Conservation (phyloP, 345 rosid genomes). For the Melaleuca quinquenervia region DNA sequence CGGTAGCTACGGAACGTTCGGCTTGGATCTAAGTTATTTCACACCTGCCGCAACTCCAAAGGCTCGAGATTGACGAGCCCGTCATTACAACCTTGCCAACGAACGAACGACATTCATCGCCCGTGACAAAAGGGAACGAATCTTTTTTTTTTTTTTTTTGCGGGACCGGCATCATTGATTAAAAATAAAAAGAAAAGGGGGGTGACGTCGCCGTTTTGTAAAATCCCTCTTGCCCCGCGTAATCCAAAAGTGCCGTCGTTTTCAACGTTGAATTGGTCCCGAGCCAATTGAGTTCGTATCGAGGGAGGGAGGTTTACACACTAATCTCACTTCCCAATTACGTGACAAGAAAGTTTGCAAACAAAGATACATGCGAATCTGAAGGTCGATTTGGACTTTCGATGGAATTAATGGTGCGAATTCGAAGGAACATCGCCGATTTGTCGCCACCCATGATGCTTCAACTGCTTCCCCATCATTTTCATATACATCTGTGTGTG, state of each 20-base stretch:
- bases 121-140: neutral
- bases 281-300: neutral
- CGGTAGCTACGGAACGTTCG: neutral
- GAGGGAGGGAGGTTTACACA: neutral
- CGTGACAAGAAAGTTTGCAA: neutral
- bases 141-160: too few species aligned
- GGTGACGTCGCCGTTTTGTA: neutral
- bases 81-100: accelerated
- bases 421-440: too few species aligned
- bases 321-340: neutral
- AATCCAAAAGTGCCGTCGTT: neutral
- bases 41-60: neutral
- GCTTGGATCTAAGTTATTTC: neutral
- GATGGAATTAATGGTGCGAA: neutral
- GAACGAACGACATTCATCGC: neutral
- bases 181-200: neutral
- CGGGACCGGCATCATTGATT: neutral
- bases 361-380: neutral
- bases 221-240: neutral
- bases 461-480: too few species aligned
- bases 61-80: neutral
- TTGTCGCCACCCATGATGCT: too few species aligned
- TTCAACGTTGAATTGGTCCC: neutral
- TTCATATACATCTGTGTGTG: too few species aligned
- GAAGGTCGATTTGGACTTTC: neutral